A percentile compares a stretch with the other conserved stretches of the same genome.
phyloP scores from a whole-genome alignment of 768 basidiomycete species.

The Fistulinella prunicolor region DNA sequence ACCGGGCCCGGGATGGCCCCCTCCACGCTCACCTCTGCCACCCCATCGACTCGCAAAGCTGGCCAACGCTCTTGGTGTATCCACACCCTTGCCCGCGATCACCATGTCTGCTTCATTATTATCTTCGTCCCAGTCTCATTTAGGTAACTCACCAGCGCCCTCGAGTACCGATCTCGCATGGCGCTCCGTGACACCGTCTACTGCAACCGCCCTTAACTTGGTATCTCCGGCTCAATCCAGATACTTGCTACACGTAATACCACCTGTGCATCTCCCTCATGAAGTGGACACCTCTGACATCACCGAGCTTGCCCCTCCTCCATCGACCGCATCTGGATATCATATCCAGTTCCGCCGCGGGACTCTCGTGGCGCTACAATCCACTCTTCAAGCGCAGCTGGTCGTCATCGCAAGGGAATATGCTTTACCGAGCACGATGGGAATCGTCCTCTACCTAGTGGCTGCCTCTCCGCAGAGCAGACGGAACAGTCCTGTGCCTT shows the following conservation, averaged over 20 bases:
- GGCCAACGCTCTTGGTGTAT: conserved; percentile 82
- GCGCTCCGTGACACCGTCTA: conserved; percentile 51
- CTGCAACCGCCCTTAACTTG: conserved; percentile 39
- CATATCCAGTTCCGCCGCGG: conserved; percentile 80
- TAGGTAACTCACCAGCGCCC: conserved; percentile 18
- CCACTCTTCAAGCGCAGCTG: conserved; percentile 80
- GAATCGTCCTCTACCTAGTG: conserved; percentile 81
- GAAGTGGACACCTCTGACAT: conserved; percentile 44
- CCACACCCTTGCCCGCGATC: conserved; percentile 64
- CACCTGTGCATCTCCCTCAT: conserved; percentile 69
- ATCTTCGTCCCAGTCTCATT: conserved; percentile 13
- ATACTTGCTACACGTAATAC: conserved; percentile 81
- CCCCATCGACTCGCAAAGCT: conserved; percentile 78
- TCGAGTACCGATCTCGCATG: conserved; percentile 35
- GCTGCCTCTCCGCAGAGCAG: conserved; percentile 31
- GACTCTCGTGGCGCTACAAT: conserved; percentile 80
- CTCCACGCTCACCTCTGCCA: conserved; percentile 68
- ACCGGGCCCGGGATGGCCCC: conserved; percentile 43
- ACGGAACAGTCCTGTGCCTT: conserved; percentile 15
- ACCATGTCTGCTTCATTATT: conserved; percentile 17
- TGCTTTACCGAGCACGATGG: conserved; percentile 81
- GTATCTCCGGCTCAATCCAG: conserved; percentile 48
- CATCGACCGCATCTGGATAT: conserved; percentile 65
- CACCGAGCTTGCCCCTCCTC: conserved; percentile 49
- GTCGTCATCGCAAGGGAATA: conserved; percentile 91